Evolutionary conservation across 805 yeast species (phyloP).

Genomic region (Starmerella vitae): DNA sequence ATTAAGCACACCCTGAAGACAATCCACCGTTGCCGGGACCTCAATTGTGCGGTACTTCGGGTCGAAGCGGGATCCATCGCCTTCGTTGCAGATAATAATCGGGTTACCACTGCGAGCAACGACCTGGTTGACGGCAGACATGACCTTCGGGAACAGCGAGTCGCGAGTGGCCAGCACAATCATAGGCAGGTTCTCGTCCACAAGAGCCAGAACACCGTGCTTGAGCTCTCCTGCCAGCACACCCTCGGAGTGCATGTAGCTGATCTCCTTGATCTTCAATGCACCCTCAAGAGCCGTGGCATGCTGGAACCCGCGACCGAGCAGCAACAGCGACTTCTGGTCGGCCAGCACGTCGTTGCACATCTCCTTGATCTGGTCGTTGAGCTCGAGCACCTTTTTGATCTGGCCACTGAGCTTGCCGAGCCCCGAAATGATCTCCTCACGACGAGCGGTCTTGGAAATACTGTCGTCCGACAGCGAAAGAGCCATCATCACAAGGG

Average conservation of each 20-base stretch:
- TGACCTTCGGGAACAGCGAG: constrained; percentile 87
- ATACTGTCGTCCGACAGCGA: constrained; percentile 87
- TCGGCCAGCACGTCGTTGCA: constrained; percentile 60
- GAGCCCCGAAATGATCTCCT: constrained; percentile 75
- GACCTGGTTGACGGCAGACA: constrained; percentile 91
- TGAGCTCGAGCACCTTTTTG: constrained; percentile 57
- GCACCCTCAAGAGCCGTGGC: constrained; percentile 99
- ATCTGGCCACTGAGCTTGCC: constrained; percentile 77
- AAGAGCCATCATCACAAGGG: constrained; percentile 90
- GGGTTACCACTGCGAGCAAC: constrained; percentile 97
- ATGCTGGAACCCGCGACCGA: constrained; percentile 95
- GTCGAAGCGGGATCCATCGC: constrained; percentile 36
- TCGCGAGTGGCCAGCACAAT: constrained; percentile 94
- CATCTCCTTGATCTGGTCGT: constrained; percentile 56
- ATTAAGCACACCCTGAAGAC: constrained; percentile 90
- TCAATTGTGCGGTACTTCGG: constrained; percentile 44
- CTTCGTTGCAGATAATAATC: constrained; percentile 79
- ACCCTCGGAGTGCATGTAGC: constrained; percentile 98
- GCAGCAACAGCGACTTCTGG: constrained; percentile 74
- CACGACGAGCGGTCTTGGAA: constrained; percentile 61
- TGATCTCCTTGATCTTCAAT: constrained; percentile 90
- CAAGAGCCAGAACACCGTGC: constrained; percentile 95
- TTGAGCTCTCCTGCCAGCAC: constrained; percentile 97
- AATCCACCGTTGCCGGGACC: constrained; percentile 92
- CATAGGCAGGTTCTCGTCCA: constrained; percentile 86